Base-by-base conservation (phyloP, 2,329 filamentous ascomycete genomes). In the Nemania sp. region DNA sequence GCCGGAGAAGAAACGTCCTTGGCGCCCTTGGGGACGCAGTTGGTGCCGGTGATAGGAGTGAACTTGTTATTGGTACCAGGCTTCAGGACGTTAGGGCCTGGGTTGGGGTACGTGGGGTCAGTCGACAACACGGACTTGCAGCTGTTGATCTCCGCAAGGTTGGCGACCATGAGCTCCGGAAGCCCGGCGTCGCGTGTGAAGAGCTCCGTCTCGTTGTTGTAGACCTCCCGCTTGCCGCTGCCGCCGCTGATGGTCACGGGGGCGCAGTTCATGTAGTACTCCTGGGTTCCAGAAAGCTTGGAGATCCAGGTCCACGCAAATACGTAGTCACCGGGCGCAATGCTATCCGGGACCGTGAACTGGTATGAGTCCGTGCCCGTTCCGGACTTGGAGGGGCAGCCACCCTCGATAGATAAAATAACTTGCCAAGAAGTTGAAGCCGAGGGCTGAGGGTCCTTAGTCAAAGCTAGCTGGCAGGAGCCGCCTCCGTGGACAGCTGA, bases 271-370 rank as follows among this genome's bases (percentile, higher is more conserved):
- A 92, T 92, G 82, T 93, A 93, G 81, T 92, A 89, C 75, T 93
- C 92, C 1, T 91, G 92, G 1, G 74, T 70, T 27, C 66, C 67
- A 8, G 60, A 64, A 24, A 61, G 52, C 45, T 89, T 90, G 56
- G 92, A 92, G 77, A 92, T 86, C 92, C 92, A 93, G 1, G 90
- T 89, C 91, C 91, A 93, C 2, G 89, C 88, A 22, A 93, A 84
- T 0, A 88, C 89, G 55, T 89, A 90, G 41, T 90, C 83, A 10
- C 91, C 91, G 15, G 88, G 81, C 5, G 85, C 83, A 27, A 93
- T 82, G 11, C 83, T 85, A 0, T 85, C 80, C 0, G 91, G 91
- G 47, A 93, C 85, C 0, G 77, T 82, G 79, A 87, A 92, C 57
- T 85, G 78, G 80, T 88, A 91, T 0, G 78, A 77, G 63, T 82